Evolutionary conservation across 306 rosid species (phyloP).

Genomic region (Citrullus colocynthis): DNA sequence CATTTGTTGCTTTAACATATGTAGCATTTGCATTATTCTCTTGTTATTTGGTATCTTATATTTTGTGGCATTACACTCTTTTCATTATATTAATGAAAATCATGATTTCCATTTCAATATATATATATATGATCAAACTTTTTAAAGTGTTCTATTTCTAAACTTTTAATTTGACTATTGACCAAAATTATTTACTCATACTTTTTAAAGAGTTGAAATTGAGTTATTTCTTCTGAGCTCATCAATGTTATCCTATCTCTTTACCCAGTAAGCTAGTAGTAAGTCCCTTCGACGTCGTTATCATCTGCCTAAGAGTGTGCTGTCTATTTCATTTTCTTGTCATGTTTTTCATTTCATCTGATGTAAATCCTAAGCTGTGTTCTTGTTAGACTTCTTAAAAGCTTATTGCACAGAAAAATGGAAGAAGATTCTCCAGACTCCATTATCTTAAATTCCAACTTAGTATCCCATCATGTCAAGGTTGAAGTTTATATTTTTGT

Average conservation of each 20-base stretch:
- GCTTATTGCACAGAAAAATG: neutral
- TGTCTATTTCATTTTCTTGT: slow-evolving; percentile 1
- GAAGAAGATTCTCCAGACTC: neutral
- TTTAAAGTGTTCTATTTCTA: neutral
- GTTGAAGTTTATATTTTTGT: slow-evolving; percentile 1
- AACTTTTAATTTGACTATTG: neutral
- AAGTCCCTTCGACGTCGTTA: slow-evolving; percentile 1
- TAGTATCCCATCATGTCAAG: neutral
- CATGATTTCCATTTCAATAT: too few relatives aligned
- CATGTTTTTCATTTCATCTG: neutral
- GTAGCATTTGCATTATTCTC: too few relatives aligned
- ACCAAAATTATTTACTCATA: neutral
- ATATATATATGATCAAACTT: too few relatives aligned
- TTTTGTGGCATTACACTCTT: too few relatives aligned
- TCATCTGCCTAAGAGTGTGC: neutral
- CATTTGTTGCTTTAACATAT: too few relatives aligned
- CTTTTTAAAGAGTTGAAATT: neutral
- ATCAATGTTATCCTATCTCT: neutral
- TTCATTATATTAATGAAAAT: too few relatives aligned
- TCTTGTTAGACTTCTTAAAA: neutral
- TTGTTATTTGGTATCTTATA: too few relatives aligned
- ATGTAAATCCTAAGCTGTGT: slow-evolving; percentile 1
- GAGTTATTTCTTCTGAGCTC: neutral
- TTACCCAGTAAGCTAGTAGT: neutral
- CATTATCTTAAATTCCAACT: neutral